Evolutionary conservation across 2,329 filamentous ascomycete species (phyloP).

Genomic region (Calonectria pauciramosa): DNA sequence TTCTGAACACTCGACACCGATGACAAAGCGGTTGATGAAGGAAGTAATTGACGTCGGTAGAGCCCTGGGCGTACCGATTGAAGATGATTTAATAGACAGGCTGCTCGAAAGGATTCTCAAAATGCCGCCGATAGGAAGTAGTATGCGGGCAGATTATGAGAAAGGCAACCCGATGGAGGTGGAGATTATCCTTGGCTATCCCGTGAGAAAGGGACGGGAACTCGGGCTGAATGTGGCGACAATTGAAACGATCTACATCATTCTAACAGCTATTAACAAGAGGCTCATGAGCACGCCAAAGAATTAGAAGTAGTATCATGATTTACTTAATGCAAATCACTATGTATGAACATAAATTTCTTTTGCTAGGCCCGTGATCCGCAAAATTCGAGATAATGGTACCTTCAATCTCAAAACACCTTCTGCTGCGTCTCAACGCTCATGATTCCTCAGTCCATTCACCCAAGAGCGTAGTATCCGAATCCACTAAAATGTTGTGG

Average conservation of each 20-base stretch:
- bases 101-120: slow-evolving; percentile 62
- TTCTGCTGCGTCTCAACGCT: neutral
- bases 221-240: slow-evolving; percentile 68
- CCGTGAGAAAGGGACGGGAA: slow-evolving; percentile 67
- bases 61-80: slow-evolving; percentile 63
- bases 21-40: slow-evolving; percentile 64
- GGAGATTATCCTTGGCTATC: slow-evolving; percentile 74
- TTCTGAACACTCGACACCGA: slow-evolving; percentile 58
- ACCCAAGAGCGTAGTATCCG: neutral
- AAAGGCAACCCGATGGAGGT: slow-evolving; percentile 71
- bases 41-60: slow-evolving; percentile 70
- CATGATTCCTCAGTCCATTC: neutral
- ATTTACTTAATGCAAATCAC: neutral
- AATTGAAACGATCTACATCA: slow-evolving; percentile 56
- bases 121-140: slow-evolving; percentile 59
- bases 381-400: neutral
- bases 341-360: neutral
- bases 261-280: slow-evolving; percentile 51
- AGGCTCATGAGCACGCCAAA: neutral
- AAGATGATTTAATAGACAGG: slow-evolving; percentile 61
- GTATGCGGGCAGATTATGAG: slow-evolving; percentile 72
- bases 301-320: neutral
- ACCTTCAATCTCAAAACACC: neutral
- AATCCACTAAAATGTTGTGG: neutral
- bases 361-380: too few species aligned